Evolutionary conservation across 2,329 filamentous ascomycete genomes (phyloP).

Genomic region (Scedosporium boydii): DNA sequence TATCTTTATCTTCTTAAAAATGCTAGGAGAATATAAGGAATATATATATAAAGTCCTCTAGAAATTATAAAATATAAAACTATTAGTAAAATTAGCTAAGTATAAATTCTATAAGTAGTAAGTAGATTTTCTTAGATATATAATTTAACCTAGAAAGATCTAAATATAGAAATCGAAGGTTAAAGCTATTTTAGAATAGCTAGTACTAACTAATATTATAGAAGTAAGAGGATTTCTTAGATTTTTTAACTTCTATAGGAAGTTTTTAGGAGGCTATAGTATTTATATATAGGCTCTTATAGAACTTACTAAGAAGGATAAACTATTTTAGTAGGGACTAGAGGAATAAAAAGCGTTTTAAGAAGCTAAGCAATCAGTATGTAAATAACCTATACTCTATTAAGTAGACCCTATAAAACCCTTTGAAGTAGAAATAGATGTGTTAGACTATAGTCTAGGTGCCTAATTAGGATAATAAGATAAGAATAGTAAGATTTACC

Average conservation of each 20-base stretch:
- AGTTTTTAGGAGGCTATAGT: not conserved
- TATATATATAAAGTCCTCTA: not conserved
- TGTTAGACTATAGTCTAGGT: too few species aligned
- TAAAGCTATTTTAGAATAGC: not conserved
- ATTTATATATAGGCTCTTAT: not conserved
- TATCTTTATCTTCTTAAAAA: conserved; percentile 10
- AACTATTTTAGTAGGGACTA: not conserved
- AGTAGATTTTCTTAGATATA: not conserved
- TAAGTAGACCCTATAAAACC: too few species aligned
- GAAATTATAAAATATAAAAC: not conserved
- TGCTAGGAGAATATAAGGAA: conserved; percentile 7
- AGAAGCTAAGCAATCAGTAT: not conserved
- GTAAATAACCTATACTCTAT: not conserved
- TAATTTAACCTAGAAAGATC: not conserved
- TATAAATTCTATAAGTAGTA: not conserved
- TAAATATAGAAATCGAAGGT: not conserved
- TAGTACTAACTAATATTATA: not conserved
- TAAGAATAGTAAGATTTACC: not conserved
- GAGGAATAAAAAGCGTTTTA: not conserved
- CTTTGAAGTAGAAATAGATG: too few species aligned
- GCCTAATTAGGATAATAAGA: too few species aligned
- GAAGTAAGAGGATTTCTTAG: not conserved
- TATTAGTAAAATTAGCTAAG: not conserved
- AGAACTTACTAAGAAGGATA: not conserved
- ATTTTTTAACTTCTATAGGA: not conserved